phyloP scores from a whole-genome alignment of 2,329 filamentous ascomycete genomes.

The Lasiodiplodia hormozganensis region DNA sequence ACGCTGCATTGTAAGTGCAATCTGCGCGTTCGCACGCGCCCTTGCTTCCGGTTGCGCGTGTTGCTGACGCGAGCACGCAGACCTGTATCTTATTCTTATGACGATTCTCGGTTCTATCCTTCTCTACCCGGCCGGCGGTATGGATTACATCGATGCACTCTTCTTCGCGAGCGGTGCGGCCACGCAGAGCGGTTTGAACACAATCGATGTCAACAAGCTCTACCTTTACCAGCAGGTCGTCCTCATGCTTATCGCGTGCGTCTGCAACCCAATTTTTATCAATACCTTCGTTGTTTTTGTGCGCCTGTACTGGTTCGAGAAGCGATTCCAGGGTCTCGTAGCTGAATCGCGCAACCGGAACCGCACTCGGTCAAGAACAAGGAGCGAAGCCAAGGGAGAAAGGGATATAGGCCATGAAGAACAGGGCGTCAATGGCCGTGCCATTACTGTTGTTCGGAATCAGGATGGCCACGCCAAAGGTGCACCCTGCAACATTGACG shows the following conservation, averaged over 20 bases:
- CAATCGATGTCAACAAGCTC: slow-evolving; percentile 62
- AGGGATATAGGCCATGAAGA: slow-evolving; percentile 57
- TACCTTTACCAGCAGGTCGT: slow-evolving; percentile 61
- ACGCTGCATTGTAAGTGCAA: slow-evolving; percentile 72
- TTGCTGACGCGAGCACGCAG: slow-evolving; percentile 49
- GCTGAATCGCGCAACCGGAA: slow-evolving; percentile 74
- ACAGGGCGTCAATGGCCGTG: slow-evolving; percentile 68
- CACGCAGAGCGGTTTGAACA: slow-evolving; percentile 93
- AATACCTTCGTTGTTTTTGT: slow-evolving; percentile 82
- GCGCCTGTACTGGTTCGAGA: slow-evolving; percentile 97
- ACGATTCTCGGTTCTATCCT: slow-evolving; percentile 78
- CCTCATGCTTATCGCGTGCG: slow-evolving; percentile 44
- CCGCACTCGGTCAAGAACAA: slow-evolving; percentile 64
- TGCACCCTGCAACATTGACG: slow-evolving; percentile 58
- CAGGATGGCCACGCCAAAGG: slow-evolving; percentile 59
- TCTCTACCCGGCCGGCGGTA: slow-evolving; percentile 68
- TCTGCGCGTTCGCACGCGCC: neutral
- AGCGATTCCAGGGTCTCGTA: slow-evolving; percentile 86
- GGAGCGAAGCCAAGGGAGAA: slow-evolving; percentile 56
- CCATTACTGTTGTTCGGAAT: slow-evolving; percentile 71
- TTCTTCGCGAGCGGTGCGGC: slow-evolving; percentile 86
- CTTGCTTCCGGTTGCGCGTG: slow-evolving; percentile 6
- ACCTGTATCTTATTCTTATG: slow-evolving; percentile 81
- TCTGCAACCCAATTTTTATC: slow-evolving; percentile 52
- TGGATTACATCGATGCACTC: slow-evolving; percentile 85